phyloP scores from a whole-genome alignment of 805 yeast genomes.

The Yamadazyma insecticola region DNA sequence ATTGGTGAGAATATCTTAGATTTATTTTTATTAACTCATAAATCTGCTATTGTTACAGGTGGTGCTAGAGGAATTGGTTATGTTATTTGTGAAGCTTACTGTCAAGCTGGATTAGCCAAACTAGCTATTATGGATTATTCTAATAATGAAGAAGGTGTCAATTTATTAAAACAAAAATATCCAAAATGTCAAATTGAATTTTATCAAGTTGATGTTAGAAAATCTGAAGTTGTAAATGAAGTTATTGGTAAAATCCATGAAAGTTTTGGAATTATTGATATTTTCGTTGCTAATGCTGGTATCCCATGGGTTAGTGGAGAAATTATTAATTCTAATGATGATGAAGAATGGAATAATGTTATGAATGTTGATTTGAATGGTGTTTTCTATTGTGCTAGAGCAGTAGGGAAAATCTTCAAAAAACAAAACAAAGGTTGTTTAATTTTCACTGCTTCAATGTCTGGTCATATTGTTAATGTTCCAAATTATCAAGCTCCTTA shows the following conservation, averaged over 20 bases:
- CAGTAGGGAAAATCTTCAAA: constrained; percentile 68
- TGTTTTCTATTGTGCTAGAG: constrained; percentile 73
- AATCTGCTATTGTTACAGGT: constrained; percentile 34
- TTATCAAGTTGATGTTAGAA: constrained; percentile 37
- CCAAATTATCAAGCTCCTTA: constrained; percentile 87
- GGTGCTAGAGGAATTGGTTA: constrained; percentile 37
- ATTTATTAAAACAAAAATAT: constrained; percentile 21
- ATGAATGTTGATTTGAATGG: constrained; percentile 76
- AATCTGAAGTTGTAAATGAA: constrained; percentile 30
- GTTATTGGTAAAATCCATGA: constrained; percentile 26
- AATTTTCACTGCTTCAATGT: constrained; percentile 84
- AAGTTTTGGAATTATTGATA: constrained; percentile 35
- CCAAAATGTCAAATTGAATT: constrained; percentile 30
- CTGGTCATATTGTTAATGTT: constrained; percentile 79
- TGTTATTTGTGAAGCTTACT: constrained; percentile 31
- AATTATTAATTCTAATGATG: constrained; percentile 39
- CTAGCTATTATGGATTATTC: constrained; percentile 40
- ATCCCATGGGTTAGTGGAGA: constrained; percentile 45
- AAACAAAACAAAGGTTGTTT: constrained; percentile 73
- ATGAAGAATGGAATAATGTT: constrained; percentile 64
- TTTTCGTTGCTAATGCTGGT: constrained; percentile 45
- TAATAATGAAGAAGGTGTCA: constrained; percentile 21
- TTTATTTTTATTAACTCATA: constrained; percentile 25
- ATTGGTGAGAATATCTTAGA: constrained; percentile 23
- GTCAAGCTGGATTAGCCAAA: constrained; percentile 31